phyloP scores from a whole-genome alignment of 495 filamentous ascomycete genomes.

The Podospora tetraspora region DNA sequence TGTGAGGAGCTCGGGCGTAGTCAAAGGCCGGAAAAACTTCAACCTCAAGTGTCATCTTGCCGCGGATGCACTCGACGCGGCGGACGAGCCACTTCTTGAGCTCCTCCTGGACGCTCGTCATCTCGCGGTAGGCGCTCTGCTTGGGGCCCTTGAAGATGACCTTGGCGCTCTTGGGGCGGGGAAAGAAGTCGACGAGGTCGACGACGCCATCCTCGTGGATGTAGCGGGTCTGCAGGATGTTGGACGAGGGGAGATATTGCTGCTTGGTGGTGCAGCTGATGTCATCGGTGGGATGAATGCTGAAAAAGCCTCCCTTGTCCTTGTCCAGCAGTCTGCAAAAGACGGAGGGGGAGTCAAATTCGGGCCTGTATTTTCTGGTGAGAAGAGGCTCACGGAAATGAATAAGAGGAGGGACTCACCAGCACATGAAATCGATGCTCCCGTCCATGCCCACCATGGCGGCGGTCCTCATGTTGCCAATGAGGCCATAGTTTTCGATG shows the following conservation, averaged over 20 bases:
- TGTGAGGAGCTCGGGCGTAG: constrained; percentile 57
- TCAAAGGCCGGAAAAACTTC: constrained; percentile 67
- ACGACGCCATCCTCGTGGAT: constrained; percentile 66
- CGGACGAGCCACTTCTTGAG: constrained; percentile 59
- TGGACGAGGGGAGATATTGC: constrained; percentile 64
- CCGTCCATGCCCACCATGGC: constrained; percentile 66
- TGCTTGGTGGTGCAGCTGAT: constrained; percentile 56
- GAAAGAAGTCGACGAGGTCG: constrained; percentile 68
- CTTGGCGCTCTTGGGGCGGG: constrained; percentile 48
- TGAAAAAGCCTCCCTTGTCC: constrained; percentile 65
- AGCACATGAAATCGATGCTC: constrained; percentile 71
- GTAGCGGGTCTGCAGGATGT: constrained; percentile 65
- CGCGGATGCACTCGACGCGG: constrained; percentile 63
- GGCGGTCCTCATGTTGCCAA: constrained; percentile 74
- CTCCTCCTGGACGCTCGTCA: constrained; percentile 46
- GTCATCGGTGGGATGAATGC: constrained; percentile 48
- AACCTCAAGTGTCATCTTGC: constrained; percentile 53
- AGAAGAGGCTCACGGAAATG: neutral
- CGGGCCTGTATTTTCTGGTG: constrained; percentile 43
- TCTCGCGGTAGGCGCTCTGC: constrained; percentile 48
- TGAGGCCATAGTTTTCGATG: constrained; percentile 71
- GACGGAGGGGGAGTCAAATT: constrained; percentile 61
- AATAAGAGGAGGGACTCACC: constrained; percentile 40
- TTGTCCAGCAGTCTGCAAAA: constrained; percentile 66
- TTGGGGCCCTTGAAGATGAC: constrained; percentile 39